A percentile compares a stretch with the other conserved stretches of the same genome.
Conservation (phyloP, 148 eudicot genomes). For the Rhododendron williamsianum region DNA sequence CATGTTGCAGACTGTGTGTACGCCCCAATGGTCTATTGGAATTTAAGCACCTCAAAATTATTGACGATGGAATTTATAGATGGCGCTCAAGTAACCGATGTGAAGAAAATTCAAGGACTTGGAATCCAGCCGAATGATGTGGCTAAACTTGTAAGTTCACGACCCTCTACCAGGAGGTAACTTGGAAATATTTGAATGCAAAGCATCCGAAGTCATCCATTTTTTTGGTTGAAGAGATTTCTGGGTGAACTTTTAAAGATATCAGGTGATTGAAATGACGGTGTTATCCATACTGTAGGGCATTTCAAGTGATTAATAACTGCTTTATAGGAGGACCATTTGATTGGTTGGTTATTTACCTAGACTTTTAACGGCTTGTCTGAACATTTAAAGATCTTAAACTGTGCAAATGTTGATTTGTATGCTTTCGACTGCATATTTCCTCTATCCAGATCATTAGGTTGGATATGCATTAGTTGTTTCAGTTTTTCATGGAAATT, state of each 20-base stretch:
- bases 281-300: background rate
- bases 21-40: constrained; percentile 78
- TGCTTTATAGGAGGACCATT: background rate
- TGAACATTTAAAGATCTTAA: background rate
- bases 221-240: background rate
- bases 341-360: background rate
- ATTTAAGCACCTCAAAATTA: constrained; percentile 76
- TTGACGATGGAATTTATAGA: constrained; percentile 94
- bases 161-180: background rate
- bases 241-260: background rate
- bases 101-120: constrained; percentile 56
- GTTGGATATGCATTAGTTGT: background rate
- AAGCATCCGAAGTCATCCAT: background rate
- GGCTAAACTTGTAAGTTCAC: constrained; percentile 60
- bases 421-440: background rate
- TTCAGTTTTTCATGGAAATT: background rate
- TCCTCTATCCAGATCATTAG: background rate
- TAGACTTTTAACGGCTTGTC: background rate
- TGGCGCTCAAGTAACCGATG: constrained; percentile 69
- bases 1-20: constrained; percentile 79
- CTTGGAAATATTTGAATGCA: background rate
- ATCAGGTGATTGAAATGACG: background rate
- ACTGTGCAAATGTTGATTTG: background rate
- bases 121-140: constrained; percentile 73
- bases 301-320: constrained; percentile 1